Evolutionary conservation across 192 early-diverging fungal species (phyloP), one percentile per base, ranked within the genome.

Genomic region (Coemansia sp.): DNA sequence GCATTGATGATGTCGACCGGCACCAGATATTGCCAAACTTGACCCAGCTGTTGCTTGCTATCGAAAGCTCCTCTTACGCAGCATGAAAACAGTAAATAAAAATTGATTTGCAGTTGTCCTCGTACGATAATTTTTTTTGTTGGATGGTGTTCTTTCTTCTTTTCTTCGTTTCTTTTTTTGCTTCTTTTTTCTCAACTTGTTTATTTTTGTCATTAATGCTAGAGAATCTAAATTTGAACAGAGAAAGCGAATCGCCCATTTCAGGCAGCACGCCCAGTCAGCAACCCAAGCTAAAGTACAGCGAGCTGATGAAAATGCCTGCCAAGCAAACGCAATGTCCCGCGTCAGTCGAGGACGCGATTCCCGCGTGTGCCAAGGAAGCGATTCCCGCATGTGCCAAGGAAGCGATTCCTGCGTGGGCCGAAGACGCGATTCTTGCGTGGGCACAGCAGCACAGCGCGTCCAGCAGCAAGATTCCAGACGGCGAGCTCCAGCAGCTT

Each of bases 1-100:
- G 67, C 11, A 30, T 76, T 0, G 48, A 24, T 18, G 49, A 52
- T 19, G 58, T 56, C 3, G 60, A 59, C 45, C 44, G 62, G 19
- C 28, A 25, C 14, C 28, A 28, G 44, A 9, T 74, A 30, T n/a
- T 69, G 49, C 47, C 59, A 1, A 56, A 47, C 6, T 14, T 62
- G 22, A 23, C 47, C 1, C 59, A 57, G 66, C 54, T 69, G 49
- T n/a, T 46, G 16, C 44, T 46, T 18, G 44, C 44, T 7, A 8
- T 46, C 38, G 18, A 27, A 32, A 40, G n/a, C 32, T 25, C 18
- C 60, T 21, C 33, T 9, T 22, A 19, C 33, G 32, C 19, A 23
- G 24, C 25, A 5, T 43, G 14, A 21, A 25, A 42, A n/a, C n/a
- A n/a, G n/a, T n/a, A n/a, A n/a, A n/a, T n/a, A n/a, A n/a, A n/a